Evolutionary conservation across 2,329 filamentous ascomycete genomes (phyloP), one percentile per base, ranked within the genome.

Genomic region (Periconia digitata): DNA sequence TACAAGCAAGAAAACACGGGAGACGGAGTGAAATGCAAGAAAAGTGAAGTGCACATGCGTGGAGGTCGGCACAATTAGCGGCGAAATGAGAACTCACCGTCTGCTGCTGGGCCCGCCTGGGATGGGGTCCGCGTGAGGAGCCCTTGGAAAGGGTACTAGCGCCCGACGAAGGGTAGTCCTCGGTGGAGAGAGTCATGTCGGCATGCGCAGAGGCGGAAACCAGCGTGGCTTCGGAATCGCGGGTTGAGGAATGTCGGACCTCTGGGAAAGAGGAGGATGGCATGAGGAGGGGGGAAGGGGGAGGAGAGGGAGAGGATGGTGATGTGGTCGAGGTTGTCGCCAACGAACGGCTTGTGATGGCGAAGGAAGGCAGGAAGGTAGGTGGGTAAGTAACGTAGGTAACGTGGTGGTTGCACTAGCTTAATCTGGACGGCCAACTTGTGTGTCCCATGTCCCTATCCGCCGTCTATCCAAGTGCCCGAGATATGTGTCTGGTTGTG

Each of bases 121-220:
- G 72, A 54, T 76, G 75, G n/a, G 70, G 69, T 21, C 86, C 84
- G 65, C 85, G 83, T 49, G 74, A 79, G 6, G 87, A 91, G 24
- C 83, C 80, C 39, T 82, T 85, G 27, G 4, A 13, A n/a, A n/a
- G n/a, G 27, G 10, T 32, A 56, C 52, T 64, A 29, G 57, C 58
- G 49, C 63, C 60, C 55, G 68, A 68, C 42, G 66, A 63, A 49
- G 62, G 27, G 41, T 64, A 56, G 32, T 55, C 51, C 39, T 67
- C 64, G 47, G 64, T 60, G n/a, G n/a, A n/a, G 22, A 62, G 49
- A 54, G 65, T 67, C 51, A 49, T 48, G 53, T 39, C 37, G 37
- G 44, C 39, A 24, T 47, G 23, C 5, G 44, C 18, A 16, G 53
- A 22, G 53, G 55, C 21, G 46, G 47, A 40, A 51, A 58, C 58